These are phyloP conservation scores for Sordaria brevicollis DNA, from an alignment of 495 filamentous ascomycete genomes.

Conservation along the genomic window DNA sequence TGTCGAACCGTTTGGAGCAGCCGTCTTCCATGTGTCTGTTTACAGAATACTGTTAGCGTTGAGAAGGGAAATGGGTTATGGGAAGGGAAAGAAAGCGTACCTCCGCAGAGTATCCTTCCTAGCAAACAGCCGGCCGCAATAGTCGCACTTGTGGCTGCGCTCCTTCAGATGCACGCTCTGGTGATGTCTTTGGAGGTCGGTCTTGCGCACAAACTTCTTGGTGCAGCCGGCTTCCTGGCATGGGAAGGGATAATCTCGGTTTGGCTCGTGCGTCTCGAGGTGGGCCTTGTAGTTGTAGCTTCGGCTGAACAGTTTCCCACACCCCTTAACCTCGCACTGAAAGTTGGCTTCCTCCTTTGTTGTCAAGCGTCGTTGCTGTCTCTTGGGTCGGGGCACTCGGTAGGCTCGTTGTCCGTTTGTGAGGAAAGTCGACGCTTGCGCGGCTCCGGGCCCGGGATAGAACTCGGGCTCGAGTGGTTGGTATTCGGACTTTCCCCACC, in stretches of 20 bases:
- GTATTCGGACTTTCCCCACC: constrained; percentile 41
- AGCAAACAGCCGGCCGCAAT: constrained; percentile 66
- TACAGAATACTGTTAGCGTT: constrained; percentile 2
- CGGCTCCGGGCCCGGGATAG: constrained; percentile 22
- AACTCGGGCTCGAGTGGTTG: constrained; percentile 29
- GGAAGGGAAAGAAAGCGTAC: constrained; percentile 29
- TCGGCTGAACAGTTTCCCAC: constrained; percentile 72
- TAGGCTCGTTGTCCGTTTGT: constrained; percentile 25
- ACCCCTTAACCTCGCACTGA: constrained; percentile 57
- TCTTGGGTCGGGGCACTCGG: constrained; percentile 29
- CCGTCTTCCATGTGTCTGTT: constrained; percentile 70
- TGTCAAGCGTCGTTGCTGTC: constrained; percentile 47
- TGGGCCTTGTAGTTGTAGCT: constrained; percentile 89
- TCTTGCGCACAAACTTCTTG: constrained; percentile 72
- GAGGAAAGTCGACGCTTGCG: constrained; percentile 16
- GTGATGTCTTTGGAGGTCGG: constrained; percentile 73
- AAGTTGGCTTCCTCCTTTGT: constrained; percentile 68
- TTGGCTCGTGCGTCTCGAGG: constrained; percentile 80
- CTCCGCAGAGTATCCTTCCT: constrained; percentile 75
- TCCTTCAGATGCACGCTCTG: constrained; percentile 75
- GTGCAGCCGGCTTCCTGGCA: constrained; percentile 56
- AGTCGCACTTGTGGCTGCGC: constrained; percentile 58
- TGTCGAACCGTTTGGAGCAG: constrained; percentile 62
- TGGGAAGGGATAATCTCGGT: constrained; percentile 54
- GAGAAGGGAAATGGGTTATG: neutral